Conservation (phyloP, 2,329 filamentous ascomycete species). For the Penicillium crustosum region DNA sequence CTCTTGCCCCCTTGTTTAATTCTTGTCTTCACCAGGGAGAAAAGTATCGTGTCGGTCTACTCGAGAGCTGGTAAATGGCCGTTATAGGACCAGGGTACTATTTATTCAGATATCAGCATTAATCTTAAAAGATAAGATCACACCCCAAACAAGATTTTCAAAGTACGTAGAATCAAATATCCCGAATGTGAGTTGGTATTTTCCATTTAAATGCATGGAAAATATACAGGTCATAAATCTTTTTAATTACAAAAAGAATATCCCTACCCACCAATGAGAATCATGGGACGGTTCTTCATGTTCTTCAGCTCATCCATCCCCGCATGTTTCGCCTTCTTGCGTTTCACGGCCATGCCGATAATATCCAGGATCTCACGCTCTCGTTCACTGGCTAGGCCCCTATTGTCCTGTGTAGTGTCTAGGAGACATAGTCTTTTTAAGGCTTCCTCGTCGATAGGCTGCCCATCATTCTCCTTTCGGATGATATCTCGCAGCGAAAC, state of each 20-base stretch:
- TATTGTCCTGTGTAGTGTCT: slow-evolving; percentile 53
- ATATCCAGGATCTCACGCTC: slow-evolving; percentile 77
- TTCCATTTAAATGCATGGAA: too few relatives aligned
- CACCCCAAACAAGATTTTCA: too few relatives aligned
- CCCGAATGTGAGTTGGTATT: too few relatives aligned
- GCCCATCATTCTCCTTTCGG: slow-evolving; percentile 70
- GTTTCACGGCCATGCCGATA: slow-evolving; percentile 87
- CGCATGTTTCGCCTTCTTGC: slow-evolving; percentile 94
- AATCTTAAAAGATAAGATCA: too few relatives aligned
- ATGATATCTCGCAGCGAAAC: slow-evolving; percentile 89
- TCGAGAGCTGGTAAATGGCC: too few relatives aligned
- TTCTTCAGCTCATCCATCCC: slow-evolving; percentile 89
- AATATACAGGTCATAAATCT: too few relatives aligned
- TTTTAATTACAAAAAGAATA: slow-evolving; percentile 14
- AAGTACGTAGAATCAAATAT: slow-evolving; percentile 5
- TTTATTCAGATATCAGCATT: too few relatives aligned
- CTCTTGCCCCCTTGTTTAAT: slow-evolving; percentile 79
- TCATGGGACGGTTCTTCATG: slow-evolving; percentile 99
- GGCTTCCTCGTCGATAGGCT: slow-evolving; percentile 77
- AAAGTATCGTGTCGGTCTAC: slow-evolving; percentile 19
- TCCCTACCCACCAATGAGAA: slow-evolving; percentile 97
- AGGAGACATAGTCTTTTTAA: slow-evolving; percentile 72
- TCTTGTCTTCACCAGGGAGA: too few relatives aligned
- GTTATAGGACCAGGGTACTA: too few relatives aligned
- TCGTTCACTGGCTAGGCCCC: slow-evolving; percentile 47